Base-by-base conservation (phyloP, 306 rosid genomes). In the Medicago arabica region DNA sequence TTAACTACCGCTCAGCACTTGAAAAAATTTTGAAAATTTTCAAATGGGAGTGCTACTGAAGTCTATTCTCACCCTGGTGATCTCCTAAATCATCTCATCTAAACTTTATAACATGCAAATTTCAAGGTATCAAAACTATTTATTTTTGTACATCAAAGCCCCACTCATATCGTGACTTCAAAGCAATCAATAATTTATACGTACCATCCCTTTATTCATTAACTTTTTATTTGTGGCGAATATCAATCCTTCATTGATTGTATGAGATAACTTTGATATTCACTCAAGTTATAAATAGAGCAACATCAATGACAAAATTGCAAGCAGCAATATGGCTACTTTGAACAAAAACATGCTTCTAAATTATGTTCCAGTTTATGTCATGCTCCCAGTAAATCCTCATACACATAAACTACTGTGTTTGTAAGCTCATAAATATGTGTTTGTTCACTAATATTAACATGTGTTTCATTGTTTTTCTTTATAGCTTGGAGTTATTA, bases 331-430 rank as follows among this genome's bases (percentile, higher is more conserved):
- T 64, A 55, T 76, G 83, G 41, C 49, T 15, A 23, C 73, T 64
- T 19, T 73, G n/a, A 67, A 83, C 34, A 60, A 75, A 69, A 86
- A 86, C 86, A 51, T 88, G 91, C 79, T 92, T 0, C 72, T 73
- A 68, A 90, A 90, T 69, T 93, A 91, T 64, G 98, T 93, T 68
- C 98, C 98, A 62, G 71, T 88, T 55, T 88, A 81, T 62, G 91
- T 91, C 60, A 93, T 93, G 98, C 98, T 91, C 71, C 97, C 93
- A 5, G 93, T 92, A 84, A 86, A 92, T 89, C 44, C 65, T 46
- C 61, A 18, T 8, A 2, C 85, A 58, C 80, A 28, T 15, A 15
- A 67, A 71, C 49, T 36, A 38, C 1, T 15, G 41, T 61, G n/a
- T 57, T 15, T 17, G 23, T 34, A 13, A 43, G 9, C 17, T 66